Evolutionary conservation across 495 filamentous ascomycete genomes (phyloP).

Genomic region (Aspergillus funiculosus): DNA sequence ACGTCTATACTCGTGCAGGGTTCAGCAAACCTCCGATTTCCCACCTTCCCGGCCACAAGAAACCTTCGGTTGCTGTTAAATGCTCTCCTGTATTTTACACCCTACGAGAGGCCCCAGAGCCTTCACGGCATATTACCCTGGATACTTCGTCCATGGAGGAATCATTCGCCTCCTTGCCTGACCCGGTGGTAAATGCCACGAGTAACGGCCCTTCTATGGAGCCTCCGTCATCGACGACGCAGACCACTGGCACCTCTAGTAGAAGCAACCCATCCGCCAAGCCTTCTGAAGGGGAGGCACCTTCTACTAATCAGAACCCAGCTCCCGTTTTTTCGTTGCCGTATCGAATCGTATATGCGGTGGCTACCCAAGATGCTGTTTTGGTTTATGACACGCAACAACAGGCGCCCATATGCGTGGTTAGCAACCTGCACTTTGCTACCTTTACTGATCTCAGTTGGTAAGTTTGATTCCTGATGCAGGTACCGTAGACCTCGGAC

Average conservation of each 20-base stretch:
- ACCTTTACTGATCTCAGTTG: conserved; percentile 96
- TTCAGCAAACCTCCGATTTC: conserved; percentile 96
- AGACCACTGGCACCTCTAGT: conserved; percentile 34
- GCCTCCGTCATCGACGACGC: conserved; percentile 60
- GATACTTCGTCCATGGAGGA: conserved; percentile 88
- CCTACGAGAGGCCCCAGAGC: conserved; percentile 58
- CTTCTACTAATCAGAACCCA: conserved; percentile 47
- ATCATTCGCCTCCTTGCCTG: conserved; percentile 73
- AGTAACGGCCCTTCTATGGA: conserved; percentile 66
- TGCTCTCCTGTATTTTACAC: conserved; percentile 91
- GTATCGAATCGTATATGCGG: conserved; percentile 93
- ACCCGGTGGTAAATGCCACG: conserved; percentile 59
- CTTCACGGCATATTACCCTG: conserved; percentile 84
- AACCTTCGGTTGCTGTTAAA: conserved; percentile 91
- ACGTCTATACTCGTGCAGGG: conserved; percentile 93
- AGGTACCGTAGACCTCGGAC: too few relatives aligned
- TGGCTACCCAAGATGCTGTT: conserved; percentile 96
- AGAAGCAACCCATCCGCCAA: conserved; percentile 47
- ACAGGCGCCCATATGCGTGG: conserved; percentile 80
- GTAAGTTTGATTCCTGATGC: too few relatives aligned
- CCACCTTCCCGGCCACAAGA: conserved; percentile 97
- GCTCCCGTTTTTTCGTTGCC: conserved; percentile 74
- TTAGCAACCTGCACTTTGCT: conserved; percentile 94
- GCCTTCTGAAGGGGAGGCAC: conserved; percentile 48
- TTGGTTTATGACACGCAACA: conserved; percentile 97